Base-by-base conservation (phyloP, 176 grass and related monocot species). In the Tillandsia leiboldiana region DNA sequence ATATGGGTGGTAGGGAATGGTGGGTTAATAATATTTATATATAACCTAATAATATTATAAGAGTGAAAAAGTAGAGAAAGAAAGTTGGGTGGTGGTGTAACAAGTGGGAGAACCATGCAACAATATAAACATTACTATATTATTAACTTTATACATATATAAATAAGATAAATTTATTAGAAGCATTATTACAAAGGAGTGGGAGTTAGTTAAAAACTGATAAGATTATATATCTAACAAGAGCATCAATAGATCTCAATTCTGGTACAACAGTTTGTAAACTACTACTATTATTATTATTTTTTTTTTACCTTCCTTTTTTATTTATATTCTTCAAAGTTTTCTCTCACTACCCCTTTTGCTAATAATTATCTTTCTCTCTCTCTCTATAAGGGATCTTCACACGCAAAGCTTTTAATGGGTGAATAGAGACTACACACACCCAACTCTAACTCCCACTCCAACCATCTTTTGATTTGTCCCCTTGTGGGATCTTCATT, bases 351-450 rank as follows among this genome's bases (percentile, higher is more conserved):
- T 57, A 63, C 73, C 65, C 13, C 51, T 69, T 52, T 42, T 42
- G 33, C 33, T 42, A 42, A 42, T 42, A 42, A 42, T 42, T 42
- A 42, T 69, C 49, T 17, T 28, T 13, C 29, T 48, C 50, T 53
- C 66, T 56, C 50, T 72, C 12, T 57, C 11, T 64, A 17, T 61
- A 48, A 11, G 58, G n/a, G 69, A 52, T 48, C 28, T 53, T 72
- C 11, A 83, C 90, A 99, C 89, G 84, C 90, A 99, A 97, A 82
- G 94, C 80, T 90, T 99, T 97, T 81, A 93, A 93, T 90, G 86
- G 80, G 24, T 77, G 94, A 99, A 78, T 70, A 73, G 82, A 75
- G 89, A 99, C 84, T 81, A 76, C 74, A 85, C 89, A 85, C 51
- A 81, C 62, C 80, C 78, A 77, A 74, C 70, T 70, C 80, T 42